Base-by-base conservation (phyloP, 176 grass and related monocot genomes). In the Aegilops longissima region DNA sequence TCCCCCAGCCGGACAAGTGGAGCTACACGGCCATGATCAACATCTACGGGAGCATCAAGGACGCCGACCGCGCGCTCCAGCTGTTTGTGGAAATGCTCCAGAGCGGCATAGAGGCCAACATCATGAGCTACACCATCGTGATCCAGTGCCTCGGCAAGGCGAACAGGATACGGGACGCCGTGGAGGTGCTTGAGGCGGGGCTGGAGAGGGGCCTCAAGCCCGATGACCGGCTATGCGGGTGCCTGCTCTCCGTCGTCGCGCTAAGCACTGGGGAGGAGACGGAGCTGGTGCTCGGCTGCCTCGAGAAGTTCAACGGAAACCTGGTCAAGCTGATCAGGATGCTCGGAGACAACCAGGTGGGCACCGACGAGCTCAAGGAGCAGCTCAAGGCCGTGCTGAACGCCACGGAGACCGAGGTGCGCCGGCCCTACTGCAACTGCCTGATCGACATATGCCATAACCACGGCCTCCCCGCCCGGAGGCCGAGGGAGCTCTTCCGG, bases 21-120 rank as follows among this genome's bases (percentile, higher is more conserved):
- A 98, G 90, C 69, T 98, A 98, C 83, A 90, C 93, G 5, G 93
- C 91, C 18, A 94, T 98, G 96, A 94, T 98, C 83, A 98, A 98
- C 40, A 87, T 98, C 61, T 92, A 98, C 20, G 88, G 93, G 65
- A 90, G 91, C 65, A 84, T 66, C n/a, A 92, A 86, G 56, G 93
- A 98, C 31, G 86, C 84, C 0, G 86, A 94, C 17, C 81, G 40
- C 0, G 93, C 96, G n/a, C 81, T 93, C 77, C 77, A 89, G 62
- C 81, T 95, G 84, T 95, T 98, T 38, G 92, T 68, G 12, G 93
- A 98, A 35, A 98, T 98, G 96, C 74, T 92, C 0, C 58, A 91
- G 31, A 65, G 39, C 5, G 82, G 80, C 27, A 83, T 95, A 13
- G 89, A 92, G 56, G 88, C 90, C 29, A 93, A 98, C 73, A 88